Evolutionary conservation across 345 rosid species (phyloP).

Genomic region (Kandelia obovata): DNA sequence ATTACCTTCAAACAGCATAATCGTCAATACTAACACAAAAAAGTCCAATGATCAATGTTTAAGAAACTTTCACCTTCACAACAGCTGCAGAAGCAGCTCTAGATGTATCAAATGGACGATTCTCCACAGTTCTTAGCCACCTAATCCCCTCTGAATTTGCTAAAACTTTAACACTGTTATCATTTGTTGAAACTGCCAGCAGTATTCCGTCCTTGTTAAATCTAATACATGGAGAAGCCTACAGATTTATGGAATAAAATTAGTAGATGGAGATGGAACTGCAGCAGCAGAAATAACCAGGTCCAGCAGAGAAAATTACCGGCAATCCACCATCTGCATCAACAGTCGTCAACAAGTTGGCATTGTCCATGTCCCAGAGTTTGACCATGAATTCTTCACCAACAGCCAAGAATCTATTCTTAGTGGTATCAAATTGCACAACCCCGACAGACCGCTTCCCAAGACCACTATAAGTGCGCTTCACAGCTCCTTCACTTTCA

Average conservation of each 20-base stretch:
- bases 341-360: slow-evolving; percentile 34
- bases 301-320: not conserved
- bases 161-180: slow-evolving; percentile 54
- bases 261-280: not conserved
- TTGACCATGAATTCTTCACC: slow-evolving; percentile 62
- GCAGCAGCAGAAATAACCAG: not conserved
- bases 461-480: slow-evolving; percentile 52
- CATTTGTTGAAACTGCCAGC: slow-evolving; percentile 53
- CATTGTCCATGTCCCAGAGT: slow-evolving; percentile 68
- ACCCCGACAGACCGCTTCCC: slow-evolving; percentile 53
- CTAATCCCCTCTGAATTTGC: slow-evolving; percentile 51
- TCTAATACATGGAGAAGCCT: slow-evolving; percentile 60
- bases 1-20: not conserved
- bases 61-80: not conserved
- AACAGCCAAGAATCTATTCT: slow-evolving; percentile 58
- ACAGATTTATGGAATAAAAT: slow-evolving; percentile 7
- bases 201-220: slow-evolving; percentile 65
- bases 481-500: slow-evolving; percentile 62
- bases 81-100: slow-evolving; percentile 7
- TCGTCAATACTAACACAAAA: not conserved
- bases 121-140: slow-evolving; percentile 19
- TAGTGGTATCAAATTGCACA: slow-evolving; percentile 65
- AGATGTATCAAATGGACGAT: not conserved
- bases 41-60: not conserved
- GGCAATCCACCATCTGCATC: slow-evolving; percentile 68